Conservation (phyloP, 2,329 filamentous ascomycete species). For the Pestalotiopsis sp. region DNA sequence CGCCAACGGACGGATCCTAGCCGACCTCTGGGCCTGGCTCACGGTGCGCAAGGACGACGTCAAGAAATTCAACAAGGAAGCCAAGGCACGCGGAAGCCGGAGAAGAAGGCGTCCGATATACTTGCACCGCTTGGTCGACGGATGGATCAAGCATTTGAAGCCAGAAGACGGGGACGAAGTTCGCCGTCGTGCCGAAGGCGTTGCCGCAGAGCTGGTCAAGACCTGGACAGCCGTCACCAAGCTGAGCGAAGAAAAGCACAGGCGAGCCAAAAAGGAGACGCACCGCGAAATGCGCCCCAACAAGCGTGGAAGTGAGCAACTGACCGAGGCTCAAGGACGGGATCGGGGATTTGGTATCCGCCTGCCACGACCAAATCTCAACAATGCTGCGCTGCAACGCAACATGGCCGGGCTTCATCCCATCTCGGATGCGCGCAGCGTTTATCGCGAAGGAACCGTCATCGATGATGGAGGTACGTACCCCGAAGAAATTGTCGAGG, state of each 20-base stretch:
- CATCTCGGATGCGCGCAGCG: conserved; percentile 19
- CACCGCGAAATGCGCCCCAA: neutral
- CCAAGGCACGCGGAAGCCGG: neutral
- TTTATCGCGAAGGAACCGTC: conserved; percentile 31
- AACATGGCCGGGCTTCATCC: conserved; percentile 18
- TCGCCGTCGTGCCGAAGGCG: neutral
- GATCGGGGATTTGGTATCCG: neutral
- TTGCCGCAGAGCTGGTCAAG: neutral
- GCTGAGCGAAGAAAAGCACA: neutral
- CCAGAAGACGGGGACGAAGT: neutral
- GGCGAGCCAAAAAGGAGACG: neutral
- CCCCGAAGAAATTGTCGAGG: neutral
- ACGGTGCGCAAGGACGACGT: conserved; percentile 20
- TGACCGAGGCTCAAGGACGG: neutral
- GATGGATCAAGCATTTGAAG: conserved; percentile 10
- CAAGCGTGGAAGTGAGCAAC: neutral
- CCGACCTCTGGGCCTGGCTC: conserved; percentile 48
- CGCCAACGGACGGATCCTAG: conserved; percentile 41
- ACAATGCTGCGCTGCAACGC: conserved; percentile 23
- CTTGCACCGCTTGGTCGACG: neutral
- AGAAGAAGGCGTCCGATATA: neutral
- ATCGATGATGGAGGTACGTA: conserved; percentile 7
- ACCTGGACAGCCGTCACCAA: neutral
- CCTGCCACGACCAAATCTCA: conserved; percentile 14
- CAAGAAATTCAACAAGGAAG: neutral